A percentile compares a stretch with the other conserved stretches of the same genome.
These are phyloP conservation scores for Babesia sp. DNA, from an alignment of 169 alveolate species.

Conservation along the genomic window DNA sequence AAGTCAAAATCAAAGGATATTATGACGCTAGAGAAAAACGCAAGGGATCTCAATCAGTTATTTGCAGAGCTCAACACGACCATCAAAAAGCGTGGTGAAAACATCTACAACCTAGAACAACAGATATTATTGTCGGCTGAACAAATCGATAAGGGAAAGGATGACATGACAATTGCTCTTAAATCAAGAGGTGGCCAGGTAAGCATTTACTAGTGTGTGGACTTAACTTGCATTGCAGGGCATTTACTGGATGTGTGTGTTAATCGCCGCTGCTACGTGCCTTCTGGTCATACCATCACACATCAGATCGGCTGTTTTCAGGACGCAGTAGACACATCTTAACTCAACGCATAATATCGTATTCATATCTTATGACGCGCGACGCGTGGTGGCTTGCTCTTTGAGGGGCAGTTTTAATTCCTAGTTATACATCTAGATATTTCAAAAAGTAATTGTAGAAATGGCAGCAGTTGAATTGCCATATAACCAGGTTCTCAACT, in stretches of 20 bases:
- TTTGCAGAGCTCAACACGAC: constrained; percentile 50
- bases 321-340: constrained; percentile 15
- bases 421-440: not conserved
- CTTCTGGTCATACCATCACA: constrained; percentile 54
- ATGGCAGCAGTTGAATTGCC: constrained; percentile 58
- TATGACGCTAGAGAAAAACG: constrained; percentile 44
- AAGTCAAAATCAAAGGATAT: constrained; percentile 49
- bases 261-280: constrained; percentile 45
- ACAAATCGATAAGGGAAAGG: constrained; percentile 65
- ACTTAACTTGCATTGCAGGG: constrained; percentile 5
- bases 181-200: constrained; percentile 19
- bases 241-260: constrained; percentile 42
- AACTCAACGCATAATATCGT: not conserved
- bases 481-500: constrained; percentile 52
- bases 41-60: constrained; percentile 56
- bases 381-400: not conserved
- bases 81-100: constrained; percentile 64
- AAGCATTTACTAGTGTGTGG: not conserved
- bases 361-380: not conserved
- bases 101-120: constrained; percentile 58
- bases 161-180: constrained; percentile 34
- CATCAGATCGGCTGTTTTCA: constrained; percentile 36
- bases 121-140: constrained; percentile 60
- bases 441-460: not conserved
- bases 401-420: not conserved